A percentile compares a stretch with the other conserved stretches of the same genome.
phyloP scores from a whole-genome alignment of 306 rosid species.

The Coriaria nepalensis region DNA sequence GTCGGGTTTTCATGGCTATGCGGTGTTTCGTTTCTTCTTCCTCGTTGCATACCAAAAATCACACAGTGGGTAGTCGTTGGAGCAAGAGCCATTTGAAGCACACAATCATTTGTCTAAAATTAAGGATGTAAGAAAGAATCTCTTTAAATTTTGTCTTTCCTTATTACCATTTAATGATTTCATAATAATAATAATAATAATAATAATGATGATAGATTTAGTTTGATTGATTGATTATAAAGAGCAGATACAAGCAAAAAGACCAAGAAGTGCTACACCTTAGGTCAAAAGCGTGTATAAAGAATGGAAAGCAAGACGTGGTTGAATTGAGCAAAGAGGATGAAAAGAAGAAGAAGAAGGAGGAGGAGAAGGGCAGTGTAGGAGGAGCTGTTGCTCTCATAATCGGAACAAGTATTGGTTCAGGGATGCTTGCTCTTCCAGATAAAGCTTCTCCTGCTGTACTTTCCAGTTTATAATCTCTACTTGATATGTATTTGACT shows the following conservation, averaged over 20 bases:
- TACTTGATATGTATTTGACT: too few species aligned
- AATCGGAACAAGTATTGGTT: constrained; percentile 51
- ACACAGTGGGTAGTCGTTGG: too few species aligned
- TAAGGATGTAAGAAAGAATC: constrained; percentile 26
- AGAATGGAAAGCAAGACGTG: constrained; percentile 14
- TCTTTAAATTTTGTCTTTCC: constrained; percentile 1
- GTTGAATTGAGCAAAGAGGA: constrained; percentile 8
- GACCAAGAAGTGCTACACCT: constrained; percentile 16
- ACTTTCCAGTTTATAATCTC: constrained; percentile 5
- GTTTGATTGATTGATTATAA: not conserved
- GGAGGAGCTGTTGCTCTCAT: constrained; percentile 63
- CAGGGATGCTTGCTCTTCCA: constrained; percentile 70
- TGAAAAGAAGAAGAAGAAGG: too few species aligned
- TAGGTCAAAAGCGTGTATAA: constrained; percentile 7
- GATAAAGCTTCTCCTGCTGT: constrained; percentile 62
- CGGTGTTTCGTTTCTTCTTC: constrained; percentile 19
- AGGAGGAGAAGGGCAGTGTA: constrained; percentile 30
- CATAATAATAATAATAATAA: too few species aligned
- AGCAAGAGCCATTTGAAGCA: too few species aligned
- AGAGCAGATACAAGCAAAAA: constrained; percentile 8
- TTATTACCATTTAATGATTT: too few species aligned
- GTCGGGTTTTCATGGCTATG: constrained; percentile 25
- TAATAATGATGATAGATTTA: too few species aligned
- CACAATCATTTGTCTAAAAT: constrained; percentile 19
- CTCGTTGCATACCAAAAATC: constrained; percentile 13